Base-by-base conservation (phyloP, 164 flowering plant genomes). In the Vitis rupestris region DNA sequence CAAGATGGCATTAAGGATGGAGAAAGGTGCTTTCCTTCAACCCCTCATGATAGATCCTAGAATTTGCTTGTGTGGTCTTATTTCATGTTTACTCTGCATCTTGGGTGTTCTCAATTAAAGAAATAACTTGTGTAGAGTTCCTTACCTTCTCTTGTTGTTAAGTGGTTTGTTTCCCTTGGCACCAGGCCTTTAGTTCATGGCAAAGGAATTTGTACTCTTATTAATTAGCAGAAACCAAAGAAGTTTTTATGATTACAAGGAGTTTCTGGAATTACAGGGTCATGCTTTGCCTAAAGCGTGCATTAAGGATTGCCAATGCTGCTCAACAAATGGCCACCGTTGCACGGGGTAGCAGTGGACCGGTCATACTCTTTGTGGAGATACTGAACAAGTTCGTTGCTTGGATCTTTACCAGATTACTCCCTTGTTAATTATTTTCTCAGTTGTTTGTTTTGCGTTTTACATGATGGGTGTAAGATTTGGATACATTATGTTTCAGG, bases 261-360 rank as follows among this genome's bases (percentile, higher is more conserved):
- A 37, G 7, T 66, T 73, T 29, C 48, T 49, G 30, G 16, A 52
- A 19, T 63, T 56, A 62, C 78, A 95, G 99, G 91, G 98, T 95
- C 63, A 63, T 95, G 66, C 93, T 93, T 61, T 95, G 99, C 84
- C 84, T 95, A 7, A 95, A 95, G 80, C 97, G 98, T 70, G 90
- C 99, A 8, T 73, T 95, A 59, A 84, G 98, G 72, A 95, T 95
- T 75, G 98, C 99, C 67, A 96, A 93, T 85, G 93, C 98, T 71
- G 98, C 98, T 59, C 98, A 96, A 72, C 97, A 96, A 75, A 93
- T 93, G 97, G 83, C 95, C 64, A 93, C 73, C 76, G 95, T 82
- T 44, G 79, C 95, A 13, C 79, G 98, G 72, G 98, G 98, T 52
- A 90, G 85, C 83, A 79, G 91, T 62, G 99, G 99, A 70, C 85